Evolutionary conservation across 495 filamentous ascomycete genomes (phyloP).

Genomic region (Xanthoparmelia taractica): DNA sequence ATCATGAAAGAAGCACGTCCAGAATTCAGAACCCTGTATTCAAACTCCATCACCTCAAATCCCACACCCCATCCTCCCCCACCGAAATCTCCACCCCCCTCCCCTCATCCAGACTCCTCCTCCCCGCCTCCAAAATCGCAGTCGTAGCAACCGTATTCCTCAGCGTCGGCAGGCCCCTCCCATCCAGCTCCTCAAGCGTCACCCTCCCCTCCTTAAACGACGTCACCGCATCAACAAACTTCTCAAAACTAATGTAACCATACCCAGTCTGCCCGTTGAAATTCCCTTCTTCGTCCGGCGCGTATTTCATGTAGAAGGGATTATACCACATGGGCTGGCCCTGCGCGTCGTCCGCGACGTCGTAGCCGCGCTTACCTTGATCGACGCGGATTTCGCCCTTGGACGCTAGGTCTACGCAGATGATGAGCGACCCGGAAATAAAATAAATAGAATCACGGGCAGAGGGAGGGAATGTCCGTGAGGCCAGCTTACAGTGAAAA

Average conservation of each 20-base stretch:
- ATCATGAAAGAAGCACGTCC: neutral
- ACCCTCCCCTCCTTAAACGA: conserved; percentile 64
- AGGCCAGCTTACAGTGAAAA: conserved; percentile 61
- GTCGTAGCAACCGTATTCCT: conserved; percentile 85
- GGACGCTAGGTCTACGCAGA: conserved; percentile 55
- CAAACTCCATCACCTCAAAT: conserved; percentile 48
- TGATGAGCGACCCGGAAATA: too few species aligned
- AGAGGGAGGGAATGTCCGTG: too few species aligned
- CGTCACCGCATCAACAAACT: conserved; percentile 83
- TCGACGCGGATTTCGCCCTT: conserved; percentile 82
- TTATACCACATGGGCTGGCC: conserved; percentile 75
- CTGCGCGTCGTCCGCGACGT: conserved; percentile 74
- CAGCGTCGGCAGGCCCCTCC: conserved; percentile 73
- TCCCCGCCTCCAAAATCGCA: conserved; percentile 81
- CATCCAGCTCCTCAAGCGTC: conserved; percentile 67
- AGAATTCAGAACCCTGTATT: neutral
- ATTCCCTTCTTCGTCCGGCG: conserved; percentile 90
- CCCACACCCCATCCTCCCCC: conserved; percentile 53
- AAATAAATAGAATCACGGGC: too few species aligned
- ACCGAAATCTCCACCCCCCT: conserved; percentile 65
- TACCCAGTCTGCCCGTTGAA: conserved; percentile 88
- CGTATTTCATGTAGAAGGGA: conserved; percentile 96
- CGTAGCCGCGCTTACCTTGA: conserved; percentile 91
- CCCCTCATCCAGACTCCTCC: conserved; percentile 71
- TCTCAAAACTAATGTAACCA: conserved; percentile 90